These are phyloP conservation scores for Aspergillus incahuasiensis DNA, from an alignment of 495 filamentous ascomycete genomes.

Conservation along the genomic window DNA sequence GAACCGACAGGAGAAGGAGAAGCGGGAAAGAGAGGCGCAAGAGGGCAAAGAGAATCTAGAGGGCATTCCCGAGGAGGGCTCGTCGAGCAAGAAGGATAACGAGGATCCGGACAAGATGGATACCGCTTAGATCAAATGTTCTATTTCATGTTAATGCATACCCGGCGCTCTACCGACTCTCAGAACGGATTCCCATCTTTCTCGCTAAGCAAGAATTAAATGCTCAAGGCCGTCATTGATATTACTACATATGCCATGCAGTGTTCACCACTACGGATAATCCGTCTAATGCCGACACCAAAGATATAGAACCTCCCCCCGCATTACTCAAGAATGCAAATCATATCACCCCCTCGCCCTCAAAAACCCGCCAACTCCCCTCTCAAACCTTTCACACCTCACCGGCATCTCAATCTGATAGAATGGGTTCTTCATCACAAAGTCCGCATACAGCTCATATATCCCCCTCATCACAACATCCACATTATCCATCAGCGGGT, in stretches of 20 bases:
- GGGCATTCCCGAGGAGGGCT: slow-evolving; percentile 76
- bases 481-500: slow-evolving; percentile 82
- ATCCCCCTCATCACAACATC: slow-evolving; percentile 75
- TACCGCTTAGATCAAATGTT: slow-evolving; percentile 30
- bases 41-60: slow-evolving; percentile 68
- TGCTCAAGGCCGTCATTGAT: neutral
- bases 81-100: slow-evolving; percentile 55
- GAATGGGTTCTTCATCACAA: slow-evolving; percentile 99
- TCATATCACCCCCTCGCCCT: slow-evolving; percentile 26
- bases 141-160: slow-evolving; percentile 36
- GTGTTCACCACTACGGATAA: no score
- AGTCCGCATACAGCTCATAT: slow-evolving; percentile 94
- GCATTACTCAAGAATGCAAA: no score
- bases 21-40: slow-evolving; percentile 67
- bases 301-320: no score
- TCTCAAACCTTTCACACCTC: slow-evolving; percentile 88
- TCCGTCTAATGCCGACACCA: no score
- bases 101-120: slow-evolving; percentile 77
- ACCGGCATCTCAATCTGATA: slow-evolving; percentile 98
- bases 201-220: neutral
- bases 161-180: slow-evolving; percentile 30
- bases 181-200: neutral
- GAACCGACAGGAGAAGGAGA: slow-evolving; percentile 80
- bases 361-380: slow-evolving; percentile 60
- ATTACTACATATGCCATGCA: neutral